These are phyloP conservation scores for Herpetomonas tarakana DNA, from an alignment of 208 protist genomes.

Conservation along the genomic window DNA sequence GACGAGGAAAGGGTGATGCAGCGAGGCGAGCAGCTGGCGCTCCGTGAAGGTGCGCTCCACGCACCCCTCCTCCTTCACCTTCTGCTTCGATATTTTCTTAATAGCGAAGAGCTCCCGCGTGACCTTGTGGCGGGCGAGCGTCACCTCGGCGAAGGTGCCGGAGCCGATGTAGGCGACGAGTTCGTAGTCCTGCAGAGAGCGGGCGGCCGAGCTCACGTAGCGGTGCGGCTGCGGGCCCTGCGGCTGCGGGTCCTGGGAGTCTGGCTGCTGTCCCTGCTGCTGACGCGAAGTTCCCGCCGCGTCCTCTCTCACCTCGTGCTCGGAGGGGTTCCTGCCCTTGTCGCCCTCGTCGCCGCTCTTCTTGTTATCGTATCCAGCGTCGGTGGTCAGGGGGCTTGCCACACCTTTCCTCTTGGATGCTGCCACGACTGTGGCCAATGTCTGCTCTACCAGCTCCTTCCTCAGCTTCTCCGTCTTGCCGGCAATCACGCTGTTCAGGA, in stretches of 20 bases:
- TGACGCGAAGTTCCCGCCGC: background rate
- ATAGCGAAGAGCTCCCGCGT: slow-evolving; percentile 74
- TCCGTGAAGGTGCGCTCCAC: slow-evolving; percentile 85
- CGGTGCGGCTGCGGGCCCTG: background rate
- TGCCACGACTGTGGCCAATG: slow-evolving; percentile 27
- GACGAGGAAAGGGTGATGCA: slow-evolving; percentile 83
- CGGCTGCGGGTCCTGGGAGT: background rate
- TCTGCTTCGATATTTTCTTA: slow-evolving; percentile 87
- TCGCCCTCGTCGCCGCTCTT: background rate
- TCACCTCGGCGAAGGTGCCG: slow-evolving; percentile 86
- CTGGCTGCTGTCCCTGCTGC: background rate
- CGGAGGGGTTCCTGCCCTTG: too few species aligned
- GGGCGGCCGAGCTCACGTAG: slow-evolving; percentile 61
- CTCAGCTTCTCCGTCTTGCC: slow-evolving; percentile 59
- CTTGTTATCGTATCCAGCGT: background rate
- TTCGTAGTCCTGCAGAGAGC: slow-evolving; percentile 82
- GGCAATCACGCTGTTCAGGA: slow-evolving; percentile 63
- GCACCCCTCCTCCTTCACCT: slow-evolving; percentile 74
- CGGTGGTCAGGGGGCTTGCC: background rate
- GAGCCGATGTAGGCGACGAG: slow-evolving; percentile 81
- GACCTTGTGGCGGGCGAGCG: slow-evolving; percentile 64
- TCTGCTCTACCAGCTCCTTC: slow-evolving; percentile 44
- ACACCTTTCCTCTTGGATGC: background rate
- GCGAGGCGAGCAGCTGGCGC: slow-evolving; percentile 69
- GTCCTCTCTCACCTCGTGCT: background rate